These are phyloP conservation scores for Russula dissimulans DNA, from an alignment of 768 basidiomycete genomes.

Conservation along the genomic window DNA sequence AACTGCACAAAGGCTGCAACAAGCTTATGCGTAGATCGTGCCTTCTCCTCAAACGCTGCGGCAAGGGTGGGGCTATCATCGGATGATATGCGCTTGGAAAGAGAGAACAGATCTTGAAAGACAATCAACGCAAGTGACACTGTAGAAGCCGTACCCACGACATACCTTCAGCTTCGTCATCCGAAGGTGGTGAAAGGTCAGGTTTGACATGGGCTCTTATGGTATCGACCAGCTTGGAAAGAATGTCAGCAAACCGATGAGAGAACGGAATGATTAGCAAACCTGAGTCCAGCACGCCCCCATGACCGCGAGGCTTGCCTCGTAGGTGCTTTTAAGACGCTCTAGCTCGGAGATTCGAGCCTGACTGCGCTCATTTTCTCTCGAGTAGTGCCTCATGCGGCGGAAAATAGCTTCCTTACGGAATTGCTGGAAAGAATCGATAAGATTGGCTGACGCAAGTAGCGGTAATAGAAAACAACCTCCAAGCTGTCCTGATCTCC, in stretches of 20 bases:
- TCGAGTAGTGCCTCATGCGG: conserved; percentile 74
- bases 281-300: conserved; percentile 79
- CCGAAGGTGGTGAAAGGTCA: conserved; percentile 38
- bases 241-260: neutral
- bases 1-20: conserved; percentile 49
- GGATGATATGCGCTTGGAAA: conserved; percentile 23
- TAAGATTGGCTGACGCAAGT: conserved; percentile 1
- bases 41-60: conserved; percentile 43
- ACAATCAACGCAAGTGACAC: conserved; percentile 19
- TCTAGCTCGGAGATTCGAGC: conserved; percentile 56
- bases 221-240: conserved; percentile 50
- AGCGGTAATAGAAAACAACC: conserved; percentile 33
- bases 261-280: conserved; percentile 15
- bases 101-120: conserved; percentile 6
- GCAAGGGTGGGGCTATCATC: conserved; percentile 22
- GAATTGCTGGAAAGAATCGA: conserved; percentile 43
- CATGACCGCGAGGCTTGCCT: conserved; percentile 64
- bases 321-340: conserved; percentile 52
- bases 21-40: conserved; percentile 49
- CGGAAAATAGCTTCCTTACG: conserved; percentile 82
- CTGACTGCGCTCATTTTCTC: conserved; percentile 60
- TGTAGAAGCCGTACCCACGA: neutral
- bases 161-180: conserved; percentile 23
- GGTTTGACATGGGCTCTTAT: conserved; percentile 50
- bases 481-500: conserved; percentile 44